phyloP scores from a whole-genome alignment of 306 rosid species.

The Rosa persica region DNA sequence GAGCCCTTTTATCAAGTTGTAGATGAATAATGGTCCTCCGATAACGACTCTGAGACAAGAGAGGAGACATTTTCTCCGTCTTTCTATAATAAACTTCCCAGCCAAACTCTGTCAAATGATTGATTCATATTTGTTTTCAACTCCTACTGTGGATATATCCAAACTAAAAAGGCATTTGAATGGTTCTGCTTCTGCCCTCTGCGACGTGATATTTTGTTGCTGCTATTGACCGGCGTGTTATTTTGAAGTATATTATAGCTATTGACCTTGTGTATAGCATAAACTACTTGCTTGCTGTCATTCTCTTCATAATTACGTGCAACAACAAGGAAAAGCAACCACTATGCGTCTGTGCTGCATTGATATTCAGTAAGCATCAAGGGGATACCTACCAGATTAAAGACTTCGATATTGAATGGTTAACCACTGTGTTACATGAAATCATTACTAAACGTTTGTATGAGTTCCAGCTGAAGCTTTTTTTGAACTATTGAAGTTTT shows the following conservation, averaged over 20 bases:
- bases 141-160: background rate
- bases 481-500: background rate
- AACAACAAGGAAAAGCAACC: background rate
- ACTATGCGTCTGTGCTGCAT: background rate
- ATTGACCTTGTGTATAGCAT: background rate
- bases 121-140: background rate
- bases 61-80: background rate
- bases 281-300: background rate
- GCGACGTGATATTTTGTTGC: background rate
- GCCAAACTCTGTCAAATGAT: background rate
- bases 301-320: background rate
- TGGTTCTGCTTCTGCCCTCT: background rate
- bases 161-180: background rate
- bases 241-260: background rate
- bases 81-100: background rate
- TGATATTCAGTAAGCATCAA: background rate
- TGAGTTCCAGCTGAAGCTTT: constrained; percentile 8
- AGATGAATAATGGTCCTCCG: background rate
- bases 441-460: background rate
- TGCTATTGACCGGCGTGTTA: background rate
- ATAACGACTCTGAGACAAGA: background rate
- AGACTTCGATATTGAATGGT: background rate
- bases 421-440: background rate
- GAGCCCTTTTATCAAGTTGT: background rate
- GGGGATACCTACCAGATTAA: background rate